These are phyloP conservation scores for Zarea fungicola DNA, from an alignment of 2,329 filamentous ascomycete species.

Conservation along the genomic window DNA sequence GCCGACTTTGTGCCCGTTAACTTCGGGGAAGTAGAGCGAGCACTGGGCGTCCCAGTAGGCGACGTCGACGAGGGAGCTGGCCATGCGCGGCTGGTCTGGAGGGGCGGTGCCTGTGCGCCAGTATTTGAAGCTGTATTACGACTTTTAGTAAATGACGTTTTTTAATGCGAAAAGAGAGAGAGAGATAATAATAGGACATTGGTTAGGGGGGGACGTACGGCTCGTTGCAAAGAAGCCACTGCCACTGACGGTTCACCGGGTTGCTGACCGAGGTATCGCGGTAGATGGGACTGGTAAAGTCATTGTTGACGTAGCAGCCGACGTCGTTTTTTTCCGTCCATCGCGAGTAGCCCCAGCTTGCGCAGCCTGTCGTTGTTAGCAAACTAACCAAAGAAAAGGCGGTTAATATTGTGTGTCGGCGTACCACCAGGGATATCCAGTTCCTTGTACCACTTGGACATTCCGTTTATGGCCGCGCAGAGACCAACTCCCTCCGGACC, in stretches of 20 bases:
- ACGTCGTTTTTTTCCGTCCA: slow-evolving; percentile 36
- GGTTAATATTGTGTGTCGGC: slow-evolving; percentile 18
- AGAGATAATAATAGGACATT: too few species aligned
- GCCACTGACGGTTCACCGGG: slow-evolving; percentile 48
- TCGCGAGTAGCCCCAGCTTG: slow-evolving; percentile 39
- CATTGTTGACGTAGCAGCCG: slow-evolving; percentile 50
- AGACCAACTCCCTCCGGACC: slow-evolving; percentile 44
- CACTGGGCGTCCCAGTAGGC: background rate
- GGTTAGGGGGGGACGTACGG: slow-evolving; percentile 31
- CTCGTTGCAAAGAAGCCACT: slow-evolving; percentile 11
- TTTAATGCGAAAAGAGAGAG: background rate
- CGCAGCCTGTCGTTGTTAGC: slow-evolving; percentile 39
- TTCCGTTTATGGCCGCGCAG: slow-evolving; percentile 47
- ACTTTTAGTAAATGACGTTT: background rate
- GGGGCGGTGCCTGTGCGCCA: slow-evolving; percentile 16
- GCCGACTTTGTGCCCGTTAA: slow-evolving; percentile 6
- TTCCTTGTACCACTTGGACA: slow-evolving; percentile 47
- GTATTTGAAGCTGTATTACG: background rate
- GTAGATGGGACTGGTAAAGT: slow-evolving; percentile 43
- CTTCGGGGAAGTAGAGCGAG: slow-evolving; percentile 5
- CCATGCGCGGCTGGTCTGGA: slow-evolving; percentile 42
- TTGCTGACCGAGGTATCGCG: slow-evolving; percentile 45
- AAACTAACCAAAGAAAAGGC: background rate
- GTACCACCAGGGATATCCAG: slow-evolving; percentile 42
- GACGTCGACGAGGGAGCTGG: background rate